phyloP scores from a whole-genome alignment of 2,329 filamentous ascomycete genomes.

The Geosmithia morbida region DNA sequence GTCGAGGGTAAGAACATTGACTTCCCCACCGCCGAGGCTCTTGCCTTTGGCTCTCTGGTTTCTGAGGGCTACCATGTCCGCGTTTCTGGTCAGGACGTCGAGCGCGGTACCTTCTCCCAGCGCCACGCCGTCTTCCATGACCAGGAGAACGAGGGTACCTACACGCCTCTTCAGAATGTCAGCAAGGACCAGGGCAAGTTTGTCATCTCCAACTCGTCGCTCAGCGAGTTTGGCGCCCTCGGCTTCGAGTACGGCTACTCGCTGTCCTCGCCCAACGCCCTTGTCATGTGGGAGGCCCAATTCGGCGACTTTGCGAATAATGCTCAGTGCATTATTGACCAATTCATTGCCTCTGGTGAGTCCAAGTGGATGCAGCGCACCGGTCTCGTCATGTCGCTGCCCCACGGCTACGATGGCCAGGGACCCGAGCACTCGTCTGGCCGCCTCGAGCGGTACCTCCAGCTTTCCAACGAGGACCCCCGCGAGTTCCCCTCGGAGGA shows the following conservation, averaged over 20 bases:
- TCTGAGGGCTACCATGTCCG: conserved; percentile 93
- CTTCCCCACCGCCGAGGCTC: conserved; percentile 91
- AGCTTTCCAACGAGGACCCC: conserved; percentile 94
- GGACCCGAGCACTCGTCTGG: conserved; percentile 97
- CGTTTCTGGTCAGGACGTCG: conserved; percentile 95
- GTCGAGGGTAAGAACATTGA: conserved; percentile 89
- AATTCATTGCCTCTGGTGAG: conserved; percentile 96
- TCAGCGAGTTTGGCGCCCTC: conserved; percentile 56
- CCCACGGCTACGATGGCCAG: conserved; percentile 96
- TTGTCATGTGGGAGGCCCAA: conserved; percentile 99
- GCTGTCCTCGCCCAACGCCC: conserved; percentile 84
- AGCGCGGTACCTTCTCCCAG: conserved; percentile 98
- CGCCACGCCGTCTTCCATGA: conserved; percentile 95
- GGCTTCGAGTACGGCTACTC: conserved; percentile 99
- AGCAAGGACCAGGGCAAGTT: conserved; percentile 89
- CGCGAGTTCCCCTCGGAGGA: conserved; percentile 78
- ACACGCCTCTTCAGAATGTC: conserved; percentile 82
- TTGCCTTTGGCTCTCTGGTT: conserved; percentile 85
- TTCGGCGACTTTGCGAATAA: conserved; percentile 99
- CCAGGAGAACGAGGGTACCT: conserved; percentile 85
- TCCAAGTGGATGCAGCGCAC: conserved; percentile 98
- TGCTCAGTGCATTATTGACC: conserved; percentile 96
- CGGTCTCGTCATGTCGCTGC: conserved; percentile 88
- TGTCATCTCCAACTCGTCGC: conserved; percentile 91
- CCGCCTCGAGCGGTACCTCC: conserved; percentile 91